Conservation (phyloP, 2,329 filamentous ascomycete genomes). For the Aspergillus neoniger region DNA sequence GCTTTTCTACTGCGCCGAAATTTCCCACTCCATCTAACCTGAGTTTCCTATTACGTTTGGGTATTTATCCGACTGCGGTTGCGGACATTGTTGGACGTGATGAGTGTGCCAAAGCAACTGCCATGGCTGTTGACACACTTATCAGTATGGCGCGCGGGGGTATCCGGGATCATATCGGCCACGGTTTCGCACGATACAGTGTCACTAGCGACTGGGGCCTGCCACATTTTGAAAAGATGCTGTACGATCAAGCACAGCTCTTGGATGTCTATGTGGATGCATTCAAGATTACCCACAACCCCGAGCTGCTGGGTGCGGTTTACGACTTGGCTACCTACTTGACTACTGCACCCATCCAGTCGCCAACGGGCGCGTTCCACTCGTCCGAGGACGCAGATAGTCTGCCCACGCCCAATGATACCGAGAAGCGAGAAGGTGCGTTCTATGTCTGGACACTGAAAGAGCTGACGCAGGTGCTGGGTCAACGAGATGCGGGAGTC, state of each 20-base stretch:
- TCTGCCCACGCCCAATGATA: constrained; percentile 69
- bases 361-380: constrained; percentile 72
- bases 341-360: constrained; percentile 67
- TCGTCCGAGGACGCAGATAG: constrained; percentile 92
- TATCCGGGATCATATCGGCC: constrained; percentile 73
- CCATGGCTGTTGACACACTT: constrained; percentile 80
- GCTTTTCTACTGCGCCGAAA: constrained; percentile 80
- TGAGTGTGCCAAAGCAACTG: constrained; percentile 71
- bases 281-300: constrained; percentile 68
- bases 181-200: constrained; percentile 81
- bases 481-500: constrained; percentile 67
- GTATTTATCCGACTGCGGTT: constrained; percentile 70
- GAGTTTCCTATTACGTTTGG: constrained; percentile 75
- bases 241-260: constrained; percentile 88
- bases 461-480: constrained; percentile 78
- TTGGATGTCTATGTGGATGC: constrained; percentile 83
- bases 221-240: constrained; percentile 96
- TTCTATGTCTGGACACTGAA: constrained; percentile 93
- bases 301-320: constrained; percentile 75
- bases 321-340: constrained; percentile 87
- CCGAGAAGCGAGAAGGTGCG: constrained; percentile 83
- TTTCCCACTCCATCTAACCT: constrained; percentile 88
- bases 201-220: constrained; percentile 90
- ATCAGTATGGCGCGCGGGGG: constrained; percentile 73
- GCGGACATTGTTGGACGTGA: constrained; percentile 82